A percentile compares a stretch with the other conserved stretches of the same genome.
Conservation (phyloP, 257 asterid genomes). For the Lycium ferocissimum region DNA sequence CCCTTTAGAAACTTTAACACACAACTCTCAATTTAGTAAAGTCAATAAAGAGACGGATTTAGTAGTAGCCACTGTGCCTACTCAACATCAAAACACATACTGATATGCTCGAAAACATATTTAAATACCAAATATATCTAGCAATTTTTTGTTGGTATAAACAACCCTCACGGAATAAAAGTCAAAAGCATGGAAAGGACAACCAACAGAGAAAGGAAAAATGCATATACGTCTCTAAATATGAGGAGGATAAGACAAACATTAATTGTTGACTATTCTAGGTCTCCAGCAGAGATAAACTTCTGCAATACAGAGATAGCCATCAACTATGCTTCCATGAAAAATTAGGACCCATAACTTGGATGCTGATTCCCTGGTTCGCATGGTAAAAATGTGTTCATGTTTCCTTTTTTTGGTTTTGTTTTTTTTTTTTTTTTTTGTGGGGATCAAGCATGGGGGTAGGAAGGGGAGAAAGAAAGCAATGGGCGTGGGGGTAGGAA, state of each 20-base stretch:
- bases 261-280: background rate
- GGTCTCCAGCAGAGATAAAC: background rate
- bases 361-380: background rate
- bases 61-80: background rate
- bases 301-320: background rate
- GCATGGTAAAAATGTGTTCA: background rate
- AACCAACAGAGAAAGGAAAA: background rate
- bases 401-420: background rate
- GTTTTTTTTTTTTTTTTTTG: no score
- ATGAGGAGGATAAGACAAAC: background rate
- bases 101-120: background rate
- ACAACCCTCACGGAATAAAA: background rate
- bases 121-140: background rate
- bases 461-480: background rate
- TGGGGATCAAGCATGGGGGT: background rate
- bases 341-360: background rate
- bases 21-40: background rate
- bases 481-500: background rate
- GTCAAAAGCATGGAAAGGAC: background rate
- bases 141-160: background rate
- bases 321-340: background rate
- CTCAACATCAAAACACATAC: background rate
- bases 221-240: background rate
- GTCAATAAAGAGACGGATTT: background rate
- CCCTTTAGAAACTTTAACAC: background rate